Base-by-base conservation (phyloP, 73 alveolate species). In the Blepharisma stoltei region DNA sequence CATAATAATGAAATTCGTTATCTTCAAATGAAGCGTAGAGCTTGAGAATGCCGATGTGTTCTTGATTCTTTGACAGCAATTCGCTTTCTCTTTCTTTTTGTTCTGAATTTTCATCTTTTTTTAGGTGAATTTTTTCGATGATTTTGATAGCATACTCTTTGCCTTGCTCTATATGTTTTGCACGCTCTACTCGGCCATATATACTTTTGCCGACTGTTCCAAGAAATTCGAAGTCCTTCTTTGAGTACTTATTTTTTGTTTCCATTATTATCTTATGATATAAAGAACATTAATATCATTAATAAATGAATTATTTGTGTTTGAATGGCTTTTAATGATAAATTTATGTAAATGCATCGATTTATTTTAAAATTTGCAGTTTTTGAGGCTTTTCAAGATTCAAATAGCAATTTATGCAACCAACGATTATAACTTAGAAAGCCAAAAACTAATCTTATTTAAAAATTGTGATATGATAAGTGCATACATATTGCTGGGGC, bases 1-100 rank as follows among this genome's bases (percentile, higher is more conserved):
- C 92, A 71, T 81, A 81, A 32, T 85, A 84, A 23, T 81, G 66
- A 73, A 67, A 77, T 25, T 71, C 38, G 44, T 54, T 82, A 45
- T 84, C 88, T 3, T 54, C 77, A 81, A 84, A 84, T 5, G 92
- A 14, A 25, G 32, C 20, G 6, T 37, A 44, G 11, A 69, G 45
- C 14, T 25, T 18, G 27, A 69, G 55, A 1, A 69, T 38, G 9
- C 75, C 75, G 1, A 11, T 11, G 2, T 18, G 21, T 1, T 14
- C 11, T 69, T 46, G n/a, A 1, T 14, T 14, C 4, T n/a, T 37
- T n/a, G 32, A 9, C 45, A 69, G 5, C 21, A 43, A 9, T 1
- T 69, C 43, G 20, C 45, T 69, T 69, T 69, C 79, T 37, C 60
- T 23, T 23, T 18, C 23, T n/a, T 18, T 43, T 46, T 43, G 23